Percentiles rank a stretch among this genome's conserved stretches.
Conservation (phyloP, 306 rosid species). For the Adenanthera pavonina region DNA sequence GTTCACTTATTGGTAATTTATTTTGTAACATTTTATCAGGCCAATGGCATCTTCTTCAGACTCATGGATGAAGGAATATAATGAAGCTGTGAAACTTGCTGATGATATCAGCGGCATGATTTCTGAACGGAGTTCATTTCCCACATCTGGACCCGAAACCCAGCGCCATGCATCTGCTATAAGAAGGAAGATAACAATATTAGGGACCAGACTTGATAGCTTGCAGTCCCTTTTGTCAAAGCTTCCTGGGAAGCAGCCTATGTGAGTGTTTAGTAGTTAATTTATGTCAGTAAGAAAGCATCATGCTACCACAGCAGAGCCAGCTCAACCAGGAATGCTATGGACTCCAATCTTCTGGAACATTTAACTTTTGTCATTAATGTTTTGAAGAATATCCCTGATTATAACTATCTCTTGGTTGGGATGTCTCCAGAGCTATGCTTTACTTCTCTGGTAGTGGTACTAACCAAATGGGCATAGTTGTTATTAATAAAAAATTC, state of each 20-base stretch:
- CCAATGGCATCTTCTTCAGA: slow-evolving; percentile 89
- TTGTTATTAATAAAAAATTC: slow-evolving; percentile 23
- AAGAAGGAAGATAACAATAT: slow-evolving; percentile 93
- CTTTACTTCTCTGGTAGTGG: slow-evolving; percentile 3
- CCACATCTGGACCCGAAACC: slow-evolving; percentile 84
- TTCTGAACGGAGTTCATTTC: slow-evolving; percentile 69
- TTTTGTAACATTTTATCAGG: slow-evolving; percentile 40
- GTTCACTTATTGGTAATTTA: slow-evolving; percentile 8
- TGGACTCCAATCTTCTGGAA: not conserved
- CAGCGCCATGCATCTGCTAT: slow-evolving; percentile 94
- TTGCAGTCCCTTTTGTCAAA: slow-evolving; percentile 75
- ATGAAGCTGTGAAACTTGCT: slow-evolving; percentile 84
- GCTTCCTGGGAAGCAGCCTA: slow-evolving; percentile 86
- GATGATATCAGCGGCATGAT: slow-evolving; percentile 94
- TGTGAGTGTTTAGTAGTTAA: slow-evolving; percentile 58
- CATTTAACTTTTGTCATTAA: not conserved
- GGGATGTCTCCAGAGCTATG: not conserved
- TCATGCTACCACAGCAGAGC: not conserved
- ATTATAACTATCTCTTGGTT: not conserved
- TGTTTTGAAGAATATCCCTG: not conserved
- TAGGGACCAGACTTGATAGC: slow-evolving; percentile 96
- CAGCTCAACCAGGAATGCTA: not conserved
- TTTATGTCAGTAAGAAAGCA: not conserved
- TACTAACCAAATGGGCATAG: slow-evolving; percentile 14
- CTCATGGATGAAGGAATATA: slow-evolving; percentile 95